These are phyloP conservation scores for Zelopaecilomyces penicillatus DNA, from an alignment of 2,329 filamentous ascomycete species.

Conservation along the genomic window DNA sequence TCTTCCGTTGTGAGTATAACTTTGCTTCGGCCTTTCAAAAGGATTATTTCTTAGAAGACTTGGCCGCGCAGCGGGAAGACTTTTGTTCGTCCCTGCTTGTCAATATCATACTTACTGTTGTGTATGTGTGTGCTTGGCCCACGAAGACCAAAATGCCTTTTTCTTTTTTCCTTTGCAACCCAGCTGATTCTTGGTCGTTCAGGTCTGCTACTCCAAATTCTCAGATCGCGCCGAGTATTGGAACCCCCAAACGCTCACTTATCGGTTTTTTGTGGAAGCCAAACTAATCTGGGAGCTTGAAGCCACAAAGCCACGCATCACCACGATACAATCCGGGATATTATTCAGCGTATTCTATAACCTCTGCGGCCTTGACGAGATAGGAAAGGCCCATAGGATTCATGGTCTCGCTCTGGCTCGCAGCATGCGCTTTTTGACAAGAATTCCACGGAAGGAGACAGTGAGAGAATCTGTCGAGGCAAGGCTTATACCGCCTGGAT, in stretches of 20 bases:
- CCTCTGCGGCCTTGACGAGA: background rate
- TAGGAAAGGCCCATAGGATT: background rate
- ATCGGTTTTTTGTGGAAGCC: slow-evolving; percentile 4
- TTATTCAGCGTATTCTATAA: slow-evolving; percentile 4
- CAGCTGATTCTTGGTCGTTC: too few species aligned
- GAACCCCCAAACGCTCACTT: slow-evolving; percentile 6
- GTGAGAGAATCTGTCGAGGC: background rate
- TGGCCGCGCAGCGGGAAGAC: slow-evolving; percentile 1
- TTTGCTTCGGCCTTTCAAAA: slow-evolving; percentile 10
- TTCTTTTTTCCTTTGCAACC: too few species aligned
- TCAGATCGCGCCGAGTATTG: slow-evolving; percentile 4
- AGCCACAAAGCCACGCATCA: background rate
- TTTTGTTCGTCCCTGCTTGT: slow-evolving; percentile 11
- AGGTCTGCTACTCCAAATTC: background rate
- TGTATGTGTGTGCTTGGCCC: slow-evolving; percentile 1
- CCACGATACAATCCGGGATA: slow-evolving; percentile 5
- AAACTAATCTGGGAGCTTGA: slow-evolving; percentile 6
- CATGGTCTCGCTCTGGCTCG: background rate
- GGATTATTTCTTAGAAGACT: slow-evolving; percentile 13
- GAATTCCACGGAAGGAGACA: too few species aligned
- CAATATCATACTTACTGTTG: slow-evolving; percentile 7
- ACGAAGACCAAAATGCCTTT: too few species aligned
- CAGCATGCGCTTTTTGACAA: too few species aligned
- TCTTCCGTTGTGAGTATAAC: slow-evolving; percentile 11
- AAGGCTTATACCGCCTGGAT: slow-evolving; percentile 3